Base-by-base conservation (phyloP, 108 stramenopile species). In the Parietichytrium sp. region DNA sequence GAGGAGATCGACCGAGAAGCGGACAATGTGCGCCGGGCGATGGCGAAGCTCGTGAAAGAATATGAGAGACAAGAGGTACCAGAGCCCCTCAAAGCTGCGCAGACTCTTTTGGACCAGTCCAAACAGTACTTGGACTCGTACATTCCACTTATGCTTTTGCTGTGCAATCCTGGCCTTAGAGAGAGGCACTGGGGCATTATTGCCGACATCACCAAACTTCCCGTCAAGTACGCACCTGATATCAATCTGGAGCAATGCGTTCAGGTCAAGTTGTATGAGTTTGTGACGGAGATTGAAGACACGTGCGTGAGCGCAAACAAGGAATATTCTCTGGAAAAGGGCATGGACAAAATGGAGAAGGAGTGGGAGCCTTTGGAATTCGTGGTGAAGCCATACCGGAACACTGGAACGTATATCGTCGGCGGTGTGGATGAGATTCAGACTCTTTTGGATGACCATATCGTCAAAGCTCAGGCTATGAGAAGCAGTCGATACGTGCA, bases 401-500 rank as follows among this genome's bases (percentile, higher is more conserved):
- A 88, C 81, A 88, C 89, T 1, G 90, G 91, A 27, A 91, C 91
- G 6, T 72, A 83, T 48, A 92, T 92, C 26, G 79, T 92, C 10
- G 47, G 84, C 20, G 55, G 55, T 27, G 78, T 88, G 26, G 91
- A 92, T 47, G 90, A 92, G 54, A 87, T 89, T 27, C 91, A 92
- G 80, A 87, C 89, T 51, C 87, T 91, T 36, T 80, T 92, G 49
- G 91, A 92, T 52, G 91, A 92, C 79, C 91, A 92, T 45, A 90
- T 91, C 55, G 90, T 92, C 47, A 92, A 92, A 82, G 86, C 89
- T 13, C 90, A 89, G 84, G 89, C 91, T 50, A 92, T 92, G 91
- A 51, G 82, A 3, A 84, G 85, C 26, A 89, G 88, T 45, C 87
- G 91, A 31, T 92, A 83, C 89, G 87, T 91, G 10, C 86, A 89